phyloP scores from a whole-genome alignment of 805 yeast genomes.

The Monosporozyma aerobia region DNA sequence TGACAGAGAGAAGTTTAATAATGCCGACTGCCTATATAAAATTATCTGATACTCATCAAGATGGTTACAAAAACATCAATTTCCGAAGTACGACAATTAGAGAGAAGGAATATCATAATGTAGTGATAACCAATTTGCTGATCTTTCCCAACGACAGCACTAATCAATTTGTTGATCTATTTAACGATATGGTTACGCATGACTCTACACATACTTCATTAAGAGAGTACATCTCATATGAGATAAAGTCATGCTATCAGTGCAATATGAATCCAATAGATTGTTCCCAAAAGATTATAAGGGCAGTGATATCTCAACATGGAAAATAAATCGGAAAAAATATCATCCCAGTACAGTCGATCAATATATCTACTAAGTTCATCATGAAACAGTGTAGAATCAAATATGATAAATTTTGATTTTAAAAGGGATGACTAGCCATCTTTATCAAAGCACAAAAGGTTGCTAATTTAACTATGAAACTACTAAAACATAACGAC shows the following conservation, averaged over 20 bases:
- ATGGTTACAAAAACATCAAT: neutral
- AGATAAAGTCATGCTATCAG: neutral
- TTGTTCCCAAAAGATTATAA: neutral
- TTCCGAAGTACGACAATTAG: neutral
- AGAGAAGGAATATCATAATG: neutral
- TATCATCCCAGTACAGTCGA: neutral
- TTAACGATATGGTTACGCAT: neutral
- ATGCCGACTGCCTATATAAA: neutral
- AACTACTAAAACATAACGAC: too few relatives aligned
- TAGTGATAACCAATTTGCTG: neutral
- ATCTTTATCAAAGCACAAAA: too few relatives aligned
- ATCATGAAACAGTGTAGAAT: neutral
- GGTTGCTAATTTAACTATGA: too few relatives aligned
- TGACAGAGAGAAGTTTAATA: neutral
- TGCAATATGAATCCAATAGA: neutral
- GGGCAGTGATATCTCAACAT: neutral
- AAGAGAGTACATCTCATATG: neutral
- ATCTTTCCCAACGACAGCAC: neutral
- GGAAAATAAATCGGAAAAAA: neutral
- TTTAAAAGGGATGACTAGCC: too few relatives aligned
- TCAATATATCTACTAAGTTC: neutral
- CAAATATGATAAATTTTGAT: neutral
- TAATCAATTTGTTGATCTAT: neutral
- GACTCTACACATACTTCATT: neutral
- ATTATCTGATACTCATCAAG: neutral